Evolutionary conservation across 148 eudicot genomes (phyloP).

Genomic region (Vaccinium corymbosum): DNA sequence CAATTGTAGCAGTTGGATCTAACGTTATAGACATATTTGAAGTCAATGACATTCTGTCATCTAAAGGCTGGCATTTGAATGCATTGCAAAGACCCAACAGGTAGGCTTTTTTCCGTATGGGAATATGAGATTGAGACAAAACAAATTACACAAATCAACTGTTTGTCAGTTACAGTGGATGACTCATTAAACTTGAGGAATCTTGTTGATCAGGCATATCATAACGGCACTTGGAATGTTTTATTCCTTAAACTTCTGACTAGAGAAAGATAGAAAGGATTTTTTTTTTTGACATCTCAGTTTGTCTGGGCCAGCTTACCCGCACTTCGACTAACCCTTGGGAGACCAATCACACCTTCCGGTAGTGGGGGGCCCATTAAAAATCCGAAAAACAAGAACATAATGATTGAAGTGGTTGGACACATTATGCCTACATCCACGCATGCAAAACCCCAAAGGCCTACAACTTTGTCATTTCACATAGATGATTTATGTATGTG

Average conservation of each 20-base stretch:
- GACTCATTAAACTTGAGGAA: slow-evolving; percentile 3
- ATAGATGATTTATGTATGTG: neutral
- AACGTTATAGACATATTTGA: slow-evolving; percentile 78
- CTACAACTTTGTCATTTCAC: neutral
- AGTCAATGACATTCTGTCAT: slow-evolving; percentile 86
- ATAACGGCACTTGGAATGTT: neutral
- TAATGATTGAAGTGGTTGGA: neutral
- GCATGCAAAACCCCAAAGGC: neutral
- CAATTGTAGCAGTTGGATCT: slow-evolving; percentile 89
- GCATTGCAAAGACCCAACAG: slow-evolving; percentile 89
- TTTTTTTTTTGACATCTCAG: neutral
- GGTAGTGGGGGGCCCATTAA: too few relatives aligned
- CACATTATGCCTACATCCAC: neutral
- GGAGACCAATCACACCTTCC: too few relatives aligned
- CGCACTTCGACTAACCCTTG: too few relatives aligned
- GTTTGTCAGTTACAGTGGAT: neutral
- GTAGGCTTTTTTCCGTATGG: slow-evolving; percentile 21
- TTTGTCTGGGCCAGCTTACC: too few relatives aligned
- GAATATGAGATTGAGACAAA: neutral
- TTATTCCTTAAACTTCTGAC: neutral
- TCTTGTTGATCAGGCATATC: neutral
- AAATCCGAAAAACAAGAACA: neutral
- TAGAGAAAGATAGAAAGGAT: neutral
- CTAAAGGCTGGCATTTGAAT: slow-evolving; percentile 97
- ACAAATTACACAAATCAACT: neutral